Percentiles rank a stretch among this genome's conserved stretches.
Evolutionary conservation across 2,329 filamentous ascomycete species (phyloP).

Genomic region (Aulographum hederae): DNA sequence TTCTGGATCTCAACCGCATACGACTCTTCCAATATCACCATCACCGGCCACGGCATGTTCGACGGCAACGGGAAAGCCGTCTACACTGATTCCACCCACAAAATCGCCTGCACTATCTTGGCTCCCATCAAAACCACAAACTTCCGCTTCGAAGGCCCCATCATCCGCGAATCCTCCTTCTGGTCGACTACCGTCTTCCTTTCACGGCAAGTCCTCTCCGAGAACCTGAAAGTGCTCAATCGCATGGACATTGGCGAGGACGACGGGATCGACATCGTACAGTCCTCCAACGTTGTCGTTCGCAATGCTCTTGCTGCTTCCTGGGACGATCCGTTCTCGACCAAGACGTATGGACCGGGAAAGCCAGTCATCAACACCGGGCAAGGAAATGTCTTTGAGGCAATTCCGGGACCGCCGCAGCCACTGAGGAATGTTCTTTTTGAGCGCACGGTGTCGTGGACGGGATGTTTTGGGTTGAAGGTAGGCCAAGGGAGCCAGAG

Average conservation of each 20-base stretch:
- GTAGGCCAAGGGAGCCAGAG: slow-evolving; percentile 5
- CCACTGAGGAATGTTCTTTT: slow-evolving; percentile 4
- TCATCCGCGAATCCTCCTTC: slow-evolving; percentile 5
- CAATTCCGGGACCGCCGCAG: slow-evolving; percentile 2
- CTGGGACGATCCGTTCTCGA: slow-evolving; percentile 5
- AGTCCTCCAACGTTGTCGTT: slow-evolving; percentile 4
- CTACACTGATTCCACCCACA: neutral
- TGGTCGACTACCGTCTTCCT: slow-evolving; percentile 4
- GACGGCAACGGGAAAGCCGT: slow-evolving; percentile 3
- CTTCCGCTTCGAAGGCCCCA: slow-evolving; percentile 4
- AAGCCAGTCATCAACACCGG: no score
- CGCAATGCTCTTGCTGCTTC: slow-evolving; percentile 3
- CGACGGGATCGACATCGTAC: slow-evolving; percentile 5
- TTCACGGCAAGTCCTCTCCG: slow-evolving; percentile 1
- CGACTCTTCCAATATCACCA: slow-evolving; percentile 3
- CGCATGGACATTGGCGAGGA: slow-evolving; percentile 4
- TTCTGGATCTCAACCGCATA: slow-evolving; percentile 5
- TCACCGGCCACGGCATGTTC: slow-evolving; percentile 5
- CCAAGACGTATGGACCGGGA: slow-evolving; percentile 6
- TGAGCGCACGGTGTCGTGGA: slow-evolving; percentile 4
- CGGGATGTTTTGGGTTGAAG: slow-evolving; percentile 5
- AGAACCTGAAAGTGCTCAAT: slow-evolving; percentile 5
- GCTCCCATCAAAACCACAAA: slow-evolving; percentile 5
- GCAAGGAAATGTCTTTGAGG: slow-evolving; percentile 2
- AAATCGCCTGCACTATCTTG: slow-evolving; percentile 2